phyloP scores from a whole-genome alignment of 768 basidiomycete species.

The Myochromella boudieri region DNA sequence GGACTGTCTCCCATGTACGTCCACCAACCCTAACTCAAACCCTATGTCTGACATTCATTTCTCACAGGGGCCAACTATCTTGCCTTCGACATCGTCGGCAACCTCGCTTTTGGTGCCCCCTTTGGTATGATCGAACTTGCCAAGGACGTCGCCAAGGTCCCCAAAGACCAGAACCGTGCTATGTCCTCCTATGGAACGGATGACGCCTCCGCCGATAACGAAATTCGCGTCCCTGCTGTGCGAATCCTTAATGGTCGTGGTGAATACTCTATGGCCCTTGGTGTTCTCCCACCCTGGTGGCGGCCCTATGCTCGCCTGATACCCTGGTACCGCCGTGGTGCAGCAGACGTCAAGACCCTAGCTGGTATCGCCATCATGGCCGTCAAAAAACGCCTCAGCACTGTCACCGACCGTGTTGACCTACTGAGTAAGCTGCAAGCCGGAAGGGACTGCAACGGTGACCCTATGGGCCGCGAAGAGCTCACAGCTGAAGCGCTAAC shows the following conservation, averaged over 20 bases:
- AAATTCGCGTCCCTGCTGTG: constrained; percentile 69
- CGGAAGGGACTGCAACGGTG: constrained; percentile 77
- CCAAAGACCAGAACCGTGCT: constrained; percentile 51
- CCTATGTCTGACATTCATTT: neutral
- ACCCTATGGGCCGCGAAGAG: constrained; percentile 78
- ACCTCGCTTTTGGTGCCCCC: constrained; percentile 83
- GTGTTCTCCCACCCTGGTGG: constrained; percentile 71
- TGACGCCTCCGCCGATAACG: constrained; percentile 40
- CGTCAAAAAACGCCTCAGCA: constrained; percentile 71
- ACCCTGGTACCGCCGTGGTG: constrained; percentile 78
- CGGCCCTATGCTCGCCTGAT: constrained; percentile 62
- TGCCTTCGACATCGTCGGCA: constrained; percentile 75
- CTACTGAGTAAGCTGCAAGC: constrained; percentile 78
- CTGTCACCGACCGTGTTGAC: constrained; percentile 74
- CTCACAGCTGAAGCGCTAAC: constrained; percentile 88
- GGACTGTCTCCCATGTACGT: constrained; percentile 72
- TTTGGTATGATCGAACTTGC: constrained; percentile 85
- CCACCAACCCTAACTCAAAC: constrained; percentile 4
- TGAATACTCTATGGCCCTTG: constrained; percentile 83
- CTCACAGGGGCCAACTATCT: constrained; percentile 53
- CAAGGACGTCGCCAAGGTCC: constrained; percentile 71
- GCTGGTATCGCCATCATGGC: constrained; percentile 80
- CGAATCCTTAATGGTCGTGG: constrained; percentile 86
- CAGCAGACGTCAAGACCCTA: constrained; percentile 64
- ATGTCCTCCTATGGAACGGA: constrained; percentile 55